Conservation (phyloP, 2,329 filamentous ascomycete genomes). For the Fusarium bulbicola region DNA sequence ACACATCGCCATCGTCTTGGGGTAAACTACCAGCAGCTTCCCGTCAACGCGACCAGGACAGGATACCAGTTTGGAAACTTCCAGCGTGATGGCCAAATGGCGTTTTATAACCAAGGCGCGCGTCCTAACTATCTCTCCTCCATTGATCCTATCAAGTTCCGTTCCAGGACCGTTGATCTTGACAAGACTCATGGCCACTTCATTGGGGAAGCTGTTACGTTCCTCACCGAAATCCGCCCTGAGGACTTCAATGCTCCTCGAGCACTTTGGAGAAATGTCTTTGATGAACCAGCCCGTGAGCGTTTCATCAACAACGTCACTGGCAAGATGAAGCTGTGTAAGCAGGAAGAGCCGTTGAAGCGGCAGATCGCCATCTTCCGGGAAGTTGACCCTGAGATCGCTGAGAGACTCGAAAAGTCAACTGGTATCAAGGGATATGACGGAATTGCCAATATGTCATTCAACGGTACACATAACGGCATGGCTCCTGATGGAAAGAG, state of each 20-base stretch:
- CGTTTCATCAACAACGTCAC: conserved; percentile 68
- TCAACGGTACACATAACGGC: conserved; percentile 17
- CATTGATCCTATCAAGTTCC: conserved; percentile 26
- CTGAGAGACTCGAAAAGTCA: conserved; percentile 67
- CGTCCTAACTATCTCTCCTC: conserved; percentile 26
- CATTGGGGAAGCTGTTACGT: conserved; percentile 22
- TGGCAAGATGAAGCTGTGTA: conserved; percentile 68
- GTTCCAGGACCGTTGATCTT: background rate
- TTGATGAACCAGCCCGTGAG: conserved; percentile 11
- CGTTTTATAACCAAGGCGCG: conserved; percentile 26
- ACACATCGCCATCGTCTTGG: conserved; percentile 71
- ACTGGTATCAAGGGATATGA: conserved; percentile 54
- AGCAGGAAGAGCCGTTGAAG: conserved; percentile 68
- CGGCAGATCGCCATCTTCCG: conserved; percentile 72
- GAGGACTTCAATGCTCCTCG: conserved; percentile 29
- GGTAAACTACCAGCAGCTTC: conserved; percentile 63
- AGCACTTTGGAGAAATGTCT: conserved; percentile 6
- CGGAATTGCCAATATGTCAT: background rate
- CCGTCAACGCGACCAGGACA: conserved; percentile 21
- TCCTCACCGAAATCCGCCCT: conserved; percentile 21
- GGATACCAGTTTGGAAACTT: conserved; percentile 14
- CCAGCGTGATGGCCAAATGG: conserved; percentile 31
- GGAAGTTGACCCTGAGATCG: conserved; percentile 68
- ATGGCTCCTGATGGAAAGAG: conserved; percentile 5
- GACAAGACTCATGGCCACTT: conserved; percentile 29